Percentiles rank a stretch among this genome's conserved stretches.
These are phyloP conservation scores for Phytophthora capsici DNA, from an alignment of 352 stramenopile species.

Conservation along the genomic window DNA sequence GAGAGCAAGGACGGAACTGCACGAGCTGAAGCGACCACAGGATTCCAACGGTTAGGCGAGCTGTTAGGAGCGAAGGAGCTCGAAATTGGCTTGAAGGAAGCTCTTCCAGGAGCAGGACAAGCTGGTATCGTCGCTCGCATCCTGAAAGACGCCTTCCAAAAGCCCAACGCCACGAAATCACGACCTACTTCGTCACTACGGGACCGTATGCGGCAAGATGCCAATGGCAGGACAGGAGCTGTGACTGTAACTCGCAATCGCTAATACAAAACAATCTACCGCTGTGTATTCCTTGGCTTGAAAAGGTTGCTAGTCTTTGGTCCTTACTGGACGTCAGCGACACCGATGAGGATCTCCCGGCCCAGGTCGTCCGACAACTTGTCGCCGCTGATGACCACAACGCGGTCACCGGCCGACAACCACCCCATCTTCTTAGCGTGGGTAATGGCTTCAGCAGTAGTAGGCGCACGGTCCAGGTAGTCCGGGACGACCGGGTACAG, in stretches of 20 bases:
- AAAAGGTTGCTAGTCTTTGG: constrained; percentile 3
- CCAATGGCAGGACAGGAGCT: constrained; percentile 5
- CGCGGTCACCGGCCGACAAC: constrained; percentile 86
- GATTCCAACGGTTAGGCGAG: constrained; percentile 53
- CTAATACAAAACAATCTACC: constrained; percentile 37
- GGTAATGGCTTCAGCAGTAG: constrained; percentile 86
- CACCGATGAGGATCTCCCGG: constrained; percentile 85
- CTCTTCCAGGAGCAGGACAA: constrained; percentile 30
- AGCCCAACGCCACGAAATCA: not conserved
- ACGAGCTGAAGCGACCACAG: constrained; percentile 41
- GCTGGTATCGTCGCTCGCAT: constrained; percentile 40
- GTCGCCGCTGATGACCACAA: constrained; percentile 89
- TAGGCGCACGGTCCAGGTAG: constrained; percentile 62
- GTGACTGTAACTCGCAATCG: constrained; percentile 10
- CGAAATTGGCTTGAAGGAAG: constrained; percentile 35
- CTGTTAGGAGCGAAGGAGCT: constrained; percentile 44
- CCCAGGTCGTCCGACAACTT: constrained; percentile 80
- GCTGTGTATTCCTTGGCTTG: constrained; percentile 20
- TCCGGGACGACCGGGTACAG: constrained; percentile 76
- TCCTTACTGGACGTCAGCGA: constrained; percentile 81
- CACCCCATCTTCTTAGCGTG: constrained; percentile 93
- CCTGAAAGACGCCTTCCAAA: constrained; percentile 47
- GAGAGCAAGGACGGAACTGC: constrained; percentile 58
- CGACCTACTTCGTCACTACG: constrained; percentile 37
- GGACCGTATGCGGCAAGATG: constrained; percentile 38